A percentile compares a stretch with the other conserved stretches of the same genome.
These are phyloP conservation scores for Penicillium canariense DNA, from an alignment of 495 filamentous ascomycete species.

Conservation along the genomic window DNA sequence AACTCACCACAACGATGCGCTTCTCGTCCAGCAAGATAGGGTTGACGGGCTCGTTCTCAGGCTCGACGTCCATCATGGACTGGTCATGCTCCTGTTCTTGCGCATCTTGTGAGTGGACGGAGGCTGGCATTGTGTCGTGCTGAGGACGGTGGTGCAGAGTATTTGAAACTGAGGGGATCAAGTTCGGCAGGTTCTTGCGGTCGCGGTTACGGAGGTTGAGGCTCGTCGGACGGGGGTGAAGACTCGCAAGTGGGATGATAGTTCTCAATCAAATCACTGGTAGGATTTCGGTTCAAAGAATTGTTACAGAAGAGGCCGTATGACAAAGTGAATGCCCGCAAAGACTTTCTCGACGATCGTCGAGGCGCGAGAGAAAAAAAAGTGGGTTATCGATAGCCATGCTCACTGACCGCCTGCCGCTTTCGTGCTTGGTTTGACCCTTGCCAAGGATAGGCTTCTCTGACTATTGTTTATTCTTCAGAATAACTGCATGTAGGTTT, in stretches of 20 bases:
- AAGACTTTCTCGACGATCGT: background rate
- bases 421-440: background rate
- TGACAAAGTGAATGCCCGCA: background rate
- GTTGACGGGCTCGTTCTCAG: slow-evolving; percentile 31
- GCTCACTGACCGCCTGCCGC: slow-evolving; percentile 27
- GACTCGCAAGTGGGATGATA: background rate
- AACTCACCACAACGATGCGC: slow-evolving; percentile 57
- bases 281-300: background rate
- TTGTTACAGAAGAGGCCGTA: background rate
- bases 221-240: background rate
- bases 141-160: background rate
- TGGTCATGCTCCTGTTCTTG: slow-evolving; percentile 35
- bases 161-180: background rate
- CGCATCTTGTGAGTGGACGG: slow-evolving; percentile 40
- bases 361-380: slow-evolving; percentile 23
- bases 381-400: slow-evolving; percentile 34
- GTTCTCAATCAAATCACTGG: background rate
- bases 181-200: background rate
- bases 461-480: background rate
- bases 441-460: background rate
- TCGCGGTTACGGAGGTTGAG: background rate
- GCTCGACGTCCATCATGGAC: slow-evolving; percentile 53
- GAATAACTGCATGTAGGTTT: background rate
- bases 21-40: slow-evolving; percentile 49
- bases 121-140: slow-evolving; percentile 37